Evolutionary conservation across 1,284 basidiomycete species (phyloP).

Genomic region (Fomitopsis pinicola): DNA sequence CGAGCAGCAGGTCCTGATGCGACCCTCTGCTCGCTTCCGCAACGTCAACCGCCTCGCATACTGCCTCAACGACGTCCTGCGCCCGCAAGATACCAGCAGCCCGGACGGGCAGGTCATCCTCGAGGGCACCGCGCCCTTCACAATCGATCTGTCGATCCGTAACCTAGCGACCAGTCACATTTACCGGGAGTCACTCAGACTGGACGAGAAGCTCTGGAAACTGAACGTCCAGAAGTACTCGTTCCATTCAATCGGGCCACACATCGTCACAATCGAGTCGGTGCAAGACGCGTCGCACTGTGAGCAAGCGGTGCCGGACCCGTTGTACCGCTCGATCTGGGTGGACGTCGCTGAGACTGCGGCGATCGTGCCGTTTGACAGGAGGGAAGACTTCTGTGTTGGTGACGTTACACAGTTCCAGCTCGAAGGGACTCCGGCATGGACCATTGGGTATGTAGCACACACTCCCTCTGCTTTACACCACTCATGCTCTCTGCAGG

Average conservation of each 20-base stretch:
- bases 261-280: constrained; percentile 74
- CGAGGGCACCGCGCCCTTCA: constrained; percentile 88
- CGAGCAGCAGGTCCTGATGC: constrained; percentile 77
- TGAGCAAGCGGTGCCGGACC: constrained; percentile 64
- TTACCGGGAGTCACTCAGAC: constrained; percentile 53
- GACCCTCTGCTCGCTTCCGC: constrained; percentile 77
- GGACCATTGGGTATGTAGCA: constrained; percentile 75
- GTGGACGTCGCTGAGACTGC: constrained; percentile 94
- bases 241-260: constrained; percentile 76
- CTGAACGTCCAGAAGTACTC: constrained; percentile 69
- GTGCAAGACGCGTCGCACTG: constrained; percentile 80
- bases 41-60: constrained; percentile 64
- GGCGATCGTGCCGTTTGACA: constrained; percentile 81
- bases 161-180: constrained; percentile 67
- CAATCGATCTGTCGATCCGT: constrained; percentile 70
- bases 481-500: constrained; percentile 31
- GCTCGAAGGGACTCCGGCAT: constrained; percentile 93
- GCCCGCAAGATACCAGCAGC: constrained; percentile 45
- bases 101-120: constrained; percentile 59
- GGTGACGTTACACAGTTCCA: constrained; percentile 91
- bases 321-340: constrained; percentile 62
- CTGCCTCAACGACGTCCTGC: constrained; percentile 71
- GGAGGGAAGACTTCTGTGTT: constrained; percentile 81
- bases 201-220: constrained; percentile 67
- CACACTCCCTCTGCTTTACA: background rate